Base-by-base conservation (phyloP, 176 grass and related monocot genomes). In the Ensete glaucum region DNA sequence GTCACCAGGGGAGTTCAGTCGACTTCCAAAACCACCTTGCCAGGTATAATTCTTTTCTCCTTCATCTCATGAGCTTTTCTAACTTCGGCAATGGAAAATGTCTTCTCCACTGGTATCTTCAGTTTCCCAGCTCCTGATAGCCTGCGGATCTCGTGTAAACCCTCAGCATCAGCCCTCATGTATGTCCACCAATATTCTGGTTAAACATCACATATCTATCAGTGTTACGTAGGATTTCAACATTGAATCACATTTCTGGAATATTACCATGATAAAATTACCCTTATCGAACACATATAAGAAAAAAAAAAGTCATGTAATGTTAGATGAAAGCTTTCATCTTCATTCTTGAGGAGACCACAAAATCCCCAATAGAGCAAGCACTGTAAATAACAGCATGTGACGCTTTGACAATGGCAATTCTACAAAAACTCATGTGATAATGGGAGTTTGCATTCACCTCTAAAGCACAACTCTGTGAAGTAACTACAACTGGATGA, bases 111-210 rank as follows among this genome's bases (percentile, higher is more conserved):
- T 16, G 90, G 90, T 87, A 98, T 88, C 73, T 89, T 84, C 53
- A 98, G 60, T 78, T 93, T 98, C 51, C 94, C 88, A 52, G 83
- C 68, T 77, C 77, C 82, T 22, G 82, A 84, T 78, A 98, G 53
- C 78, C 80, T 89, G 24, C 82, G 84, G 73, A 98, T 89, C 79
- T 91, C 90, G 59, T 98, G 73, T 76, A 98, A 82, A 53, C 94
- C 94, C 80, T 98, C 94, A 60, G 76, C 65, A 65, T 98, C 94
- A 80, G 90, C 90, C 84, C 94, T 87, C 94, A 98, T 98, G 82
- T 91, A 98, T 66, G 94, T 98, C 94, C 94, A 98, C 49, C 68
- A 90, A 85, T 98, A 98, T n/a, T 85, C 94, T 98, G 84, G 23
- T 13, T 64, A 67, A 53, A 67, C 16, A 52, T 43, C 23, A 63